Conservation (phyloP, 495 filamentous ascomycete species). For the Hypoxylon intermedium region DNA sequence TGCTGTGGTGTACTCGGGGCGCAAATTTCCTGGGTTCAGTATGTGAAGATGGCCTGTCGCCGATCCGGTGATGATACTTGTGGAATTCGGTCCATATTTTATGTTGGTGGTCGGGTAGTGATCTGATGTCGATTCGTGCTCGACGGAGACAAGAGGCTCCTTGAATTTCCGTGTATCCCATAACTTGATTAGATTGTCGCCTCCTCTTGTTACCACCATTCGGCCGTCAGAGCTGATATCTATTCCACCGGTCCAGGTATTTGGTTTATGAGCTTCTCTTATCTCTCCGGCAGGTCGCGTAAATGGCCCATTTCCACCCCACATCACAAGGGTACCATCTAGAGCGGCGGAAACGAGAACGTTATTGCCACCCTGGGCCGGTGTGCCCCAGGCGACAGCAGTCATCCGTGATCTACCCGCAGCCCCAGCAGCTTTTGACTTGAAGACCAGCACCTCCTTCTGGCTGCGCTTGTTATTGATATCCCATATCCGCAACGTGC, state of each 20-base stretch:
- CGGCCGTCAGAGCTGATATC: conserved; percentile 91
- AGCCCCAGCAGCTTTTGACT: conserved; percentile 82
- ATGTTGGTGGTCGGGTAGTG: conserved; percentile 87
- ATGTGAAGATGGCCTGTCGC: conserved; percentile 87
- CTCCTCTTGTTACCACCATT: conserved; percentile 85
- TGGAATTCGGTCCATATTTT: conserved; percentile 81
- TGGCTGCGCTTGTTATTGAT: conserved; percentile 85
- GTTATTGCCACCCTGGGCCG: conserved; percentile 75
- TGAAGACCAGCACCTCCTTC: conserved; percentile 92
- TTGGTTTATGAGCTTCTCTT: conserved; percentile 77
- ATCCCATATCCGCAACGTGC: conserved; percentile 95
- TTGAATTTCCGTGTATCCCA: conserved; percentile 99
- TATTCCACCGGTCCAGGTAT: conserved; percentile 94
- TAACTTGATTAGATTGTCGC: conserved; percentile 81
- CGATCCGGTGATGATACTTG: conserved; percentile 88
- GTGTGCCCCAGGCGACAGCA: conserved; percentile 84
- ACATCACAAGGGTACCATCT: conserved; percentile 93
- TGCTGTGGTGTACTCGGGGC: conserved; percentile 80
- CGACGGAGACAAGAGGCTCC: conserved; percentile 76
- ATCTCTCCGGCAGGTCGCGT: conserved; percentile 86
- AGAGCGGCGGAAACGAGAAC: conserved; percentile 86
- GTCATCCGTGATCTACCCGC: conserved; percentile 95
- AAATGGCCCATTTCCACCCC: conserved; percentile 86
- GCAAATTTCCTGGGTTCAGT: conserved; percentile 87
- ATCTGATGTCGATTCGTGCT: conserved; percentile 80